A percentile compares a stretch with the other conserved stretches of the same genome.
Conservation (phyloP, 257 asterid genomes). For the Catharanthus roseus region DNA sequence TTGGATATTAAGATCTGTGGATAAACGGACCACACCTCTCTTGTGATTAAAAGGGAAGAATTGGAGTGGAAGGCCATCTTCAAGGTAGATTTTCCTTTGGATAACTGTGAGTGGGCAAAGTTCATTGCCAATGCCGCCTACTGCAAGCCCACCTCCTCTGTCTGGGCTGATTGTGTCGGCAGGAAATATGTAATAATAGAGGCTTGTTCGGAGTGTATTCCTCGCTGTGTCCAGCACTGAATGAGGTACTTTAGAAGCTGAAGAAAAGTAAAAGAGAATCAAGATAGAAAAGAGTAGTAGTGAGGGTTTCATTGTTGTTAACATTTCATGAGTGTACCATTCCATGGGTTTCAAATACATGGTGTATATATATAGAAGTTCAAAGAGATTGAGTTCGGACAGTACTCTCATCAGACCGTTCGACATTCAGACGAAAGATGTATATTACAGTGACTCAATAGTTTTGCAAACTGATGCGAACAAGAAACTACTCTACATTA, state of each 20-base stretch:
- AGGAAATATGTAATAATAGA: conserved; percentile 14
- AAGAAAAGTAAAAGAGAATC: conserved; percentile 1
- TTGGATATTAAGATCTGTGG: conserved; percentile 2
- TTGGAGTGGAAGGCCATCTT: background rate
- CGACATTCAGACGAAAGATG: too few species aligned
- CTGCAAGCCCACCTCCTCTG: conserved; percentile 11
- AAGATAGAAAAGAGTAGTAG: background rate
- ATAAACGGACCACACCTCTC: background rate
- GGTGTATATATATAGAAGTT: too few species aligned
- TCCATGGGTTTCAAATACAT: too few species aligned
- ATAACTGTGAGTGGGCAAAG: conserved; percentile 4
- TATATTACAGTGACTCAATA: too few species aligned
- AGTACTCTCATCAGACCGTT: too few species aligned
- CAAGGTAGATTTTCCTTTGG: background rate
- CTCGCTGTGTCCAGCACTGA: conserved; percentile 13
- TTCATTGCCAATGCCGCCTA: background rate
- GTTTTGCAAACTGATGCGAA: too few species aligned
- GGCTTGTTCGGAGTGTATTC: conserved; percentile 4
- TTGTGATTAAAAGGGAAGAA: background rate
- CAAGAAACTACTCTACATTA: too few species aligned
- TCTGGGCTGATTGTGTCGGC: background rate
- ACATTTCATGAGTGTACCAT: too few species aligned
- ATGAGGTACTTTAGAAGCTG: conserved; percentile 14
- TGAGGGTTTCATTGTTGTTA: background rate
- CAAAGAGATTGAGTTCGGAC: background rate